phyloP scores from a whole-genome alignment of 306 rosid species.

The Glycine soja region DNA sequence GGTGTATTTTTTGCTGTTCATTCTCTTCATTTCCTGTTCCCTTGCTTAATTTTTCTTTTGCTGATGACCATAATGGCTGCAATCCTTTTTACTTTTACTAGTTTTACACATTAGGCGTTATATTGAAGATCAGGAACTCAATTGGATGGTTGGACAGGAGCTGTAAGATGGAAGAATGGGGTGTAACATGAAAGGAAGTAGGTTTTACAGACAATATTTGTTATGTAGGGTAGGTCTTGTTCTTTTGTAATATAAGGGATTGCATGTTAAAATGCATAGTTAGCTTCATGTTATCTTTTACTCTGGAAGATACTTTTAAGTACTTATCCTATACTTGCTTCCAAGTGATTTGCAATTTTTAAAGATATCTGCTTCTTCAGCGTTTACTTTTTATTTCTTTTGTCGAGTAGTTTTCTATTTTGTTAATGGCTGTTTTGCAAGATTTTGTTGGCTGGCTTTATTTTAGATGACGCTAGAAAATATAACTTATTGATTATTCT shows the following conservation, averaged over 20 bases:
- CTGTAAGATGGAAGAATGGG: constrained; percentile 55
- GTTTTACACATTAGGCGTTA: constrained; percentile 52
- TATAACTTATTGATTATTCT: not conserved
- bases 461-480: not conserved
- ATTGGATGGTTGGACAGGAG: constrained; percentile 60
- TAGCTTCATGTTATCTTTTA: constrained; percentile 38
- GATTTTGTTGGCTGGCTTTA: not conserved
- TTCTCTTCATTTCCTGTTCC: constrained; percentile 38
- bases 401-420: not conserved
- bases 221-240: constrained; percentile 49
- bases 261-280: constrained; percentile 47
- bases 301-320: constrained; percentile 22
- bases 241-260: constrained; percentile 55
- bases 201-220: constrained; percentile 50
- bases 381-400: not conserved
- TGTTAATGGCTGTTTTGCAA: constrained; percentile 1
- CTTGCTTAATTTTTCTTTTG: constrained; percentile 34
- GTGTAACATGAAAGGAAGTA: constrained; percentile 61
- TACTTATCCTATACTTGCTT: constrained; percentile 19
- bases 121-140: constrained; percentile 53
- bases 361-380: constrained; percentile 28
- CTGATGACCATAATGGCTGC: constrained; percentile 48
- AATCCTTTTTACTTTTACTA: constrained; percentile 46
- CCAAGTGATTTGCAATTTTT: constrained; percentile 33
- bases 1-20: constrained; percentile 34